A percentile compares a stretch with the other conserved stretches of the same genome.
Evolutionary conservation across 2,329 filamentous ascomycete genomes (phyloP).

Genomic region (Microcyclosporella mali): DNA sequence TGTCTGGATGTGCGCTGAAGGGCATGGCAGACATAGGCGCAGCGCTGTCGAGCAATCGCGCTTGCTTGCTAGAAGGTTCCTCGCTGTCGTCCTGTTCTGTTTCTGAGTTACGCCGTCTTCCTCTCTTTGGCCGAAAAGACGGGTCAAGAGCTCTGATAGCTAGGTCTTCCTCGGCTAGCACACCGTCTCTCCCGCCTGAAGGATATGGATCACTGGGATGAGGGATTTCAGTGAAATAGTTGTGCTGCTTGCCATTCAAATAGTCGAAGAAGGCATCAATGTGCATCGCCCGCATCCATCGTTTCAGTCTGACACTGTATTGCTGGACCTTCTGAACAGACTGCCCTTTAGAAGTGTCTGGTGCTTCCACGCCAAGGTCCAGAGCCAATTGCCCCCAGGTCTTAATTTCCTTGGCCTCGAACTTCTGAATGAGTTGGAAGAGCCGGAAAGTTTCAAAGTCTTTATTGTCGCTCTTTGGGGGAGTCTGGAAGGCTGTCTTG

Average conservation of each 20-base stretch:
- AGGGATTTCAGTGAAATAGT: constrained; percentile 75
- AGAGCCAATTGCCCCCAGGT: constrained; percentile 87
- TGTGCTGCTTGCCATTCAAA: constrained; percentile 67
- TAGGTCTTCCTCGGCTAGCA: constrained; percentile 80
- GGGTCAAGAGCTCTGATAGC: constrained; percentile 78
- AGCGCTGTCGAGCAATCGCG: constrained; percentile 24
- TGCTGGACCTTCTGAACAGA: constrained; percentile 92
- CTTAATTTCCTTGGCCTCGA: constrained; percentile 78
- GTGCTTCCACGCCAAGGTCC: constrained; percentile 80
- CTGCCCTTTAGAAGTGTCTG: constrained; percentile 66
- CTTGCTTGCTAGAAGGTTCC: constrained; percentile 15
- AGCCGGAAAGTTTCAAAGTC: constrained; percentile 71
- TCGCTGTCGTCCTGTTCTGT: constrained; percentile 24
- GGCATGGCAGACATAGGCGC: constrained; percentile 49
- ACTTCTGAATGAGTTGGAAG: constrained; percentile 70
- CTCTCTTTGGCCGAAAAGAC: constrained; percentile 59
- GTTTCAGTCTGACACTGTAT: constrained; percentile 84
- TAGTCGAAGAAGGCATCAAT: constrained; percentile 93
- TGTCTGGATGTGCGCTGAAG: constrained; percentile 50
- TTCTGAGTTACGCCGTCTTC: constrained; percentile 44
- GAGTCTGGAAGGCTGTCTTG: constrained; percentile 67
- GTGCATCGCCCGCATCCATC: constrained; percentile 97
- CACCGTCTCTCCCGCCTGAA: constrained; percentile 67
- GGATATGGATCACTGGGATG: constrained; percentile 56
- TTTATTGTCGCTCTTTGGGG: constrained; percentile 83